Percentiles rank a stretch among this genome's conserved stretches.
These are phyloP conservation scores for Malus hybrid DNA, from an alignment of 331 rosid genomes.

Conservation along the genomic window DNA sequence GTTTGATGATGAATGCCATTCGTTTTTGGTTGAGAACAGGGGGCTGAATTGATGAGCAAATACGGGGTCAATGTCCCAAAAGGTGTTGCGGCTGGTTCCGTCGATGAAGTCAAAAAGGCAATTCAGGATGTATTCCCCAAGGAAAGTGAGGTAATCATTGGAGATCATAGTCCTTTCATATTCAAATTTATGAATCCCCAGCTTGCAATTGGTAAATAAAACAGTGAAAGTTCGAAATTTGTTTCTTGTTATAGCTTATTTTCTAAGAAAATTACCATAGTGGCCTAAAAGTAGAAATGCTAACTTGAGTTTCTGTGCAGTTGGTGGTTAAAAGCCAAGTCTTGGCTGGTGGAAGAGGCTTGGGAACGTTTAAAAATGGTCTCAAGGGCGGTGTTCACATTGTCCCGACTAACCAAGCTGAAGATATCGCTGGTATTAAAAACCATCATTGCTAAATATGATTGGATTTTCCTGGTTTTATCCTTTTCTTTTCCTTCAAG, in stretches of 20 bases:
- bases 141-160: constrained; percentile 60
- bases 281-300: constrained; percentile 1
- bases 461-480: not conserved
- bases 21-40: constrained; percentile 40
- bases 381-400: constrained; percentile 96
- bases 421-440: constrained; percentile 77
- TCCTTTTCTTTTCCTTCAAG: not conserved
- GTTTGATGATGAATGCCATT: not conserved
- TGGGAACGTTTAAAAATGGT: constrained; percentile 92
- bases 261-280: not conserved
- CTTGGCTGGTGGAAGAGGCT: constrained; percentile 97
- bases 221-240: not conserved
- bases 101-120: constrained; percentile 62
- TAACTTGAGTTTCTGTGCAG: constrained; percentile 50
- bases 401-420: constrained; percentile 73
- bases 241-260: not conserved
- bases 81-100: constrained; percentile 63
- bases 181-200: not conserved
- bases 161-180: not conserved
- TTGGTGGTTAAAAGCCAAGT: constrained; percentile 98
- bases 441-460: constrained; percentile 5
- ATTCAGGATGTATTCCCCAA: constrained; percentile 55
- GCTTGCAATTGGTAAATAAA: not conserved
- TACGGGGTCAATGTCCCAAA: constrained; percentile 80
- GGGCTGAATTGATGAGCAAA: constrained; percentile 87